Base-by-base conservation (phyloP, 352 stramenopile genomes). In the Phytophthora cactorum region DNA sequence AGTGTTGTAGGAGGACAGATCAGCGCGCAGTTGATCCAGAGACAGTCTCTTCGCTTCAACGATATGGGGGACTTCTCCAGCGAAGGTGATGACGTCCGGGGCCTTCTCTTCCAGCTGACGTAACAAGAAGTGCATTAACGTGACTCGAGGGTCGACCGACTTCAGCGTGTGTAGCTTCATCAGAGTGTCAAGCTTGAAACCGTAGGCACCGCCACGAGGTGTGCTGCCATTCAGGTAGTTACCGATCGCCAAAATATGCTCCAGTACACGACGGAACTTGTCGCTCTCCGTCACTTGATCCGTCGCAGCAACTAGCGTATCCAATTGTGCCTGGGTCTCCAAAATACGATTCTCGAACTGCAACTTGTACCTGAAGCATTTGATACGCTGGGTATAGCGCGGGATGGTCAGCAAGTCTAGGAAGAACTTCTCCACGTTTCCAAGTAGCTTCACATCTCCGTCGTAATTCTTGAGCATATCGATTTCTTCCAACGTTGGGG, bases 171-270 rank as follows among this genome's bases (percentile, higher is more conserved):
- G 83, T 34, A 98, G 73, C 71, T 98, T 98, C 34, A 72, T 88
- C 12, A 98, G 76, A 25, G 88, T 94, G 57, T 97, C 90, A 8
- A 98, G 70, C 68, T 97, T 97, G 77, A 98, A 98, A 1, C 93
- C 93, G 56, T 97, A 97, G 4, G 91, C 92, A 36, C 87, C 90
- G 59, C 93, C 92, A 39, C 91, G 88, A 10, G 87, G 79, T 4
- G 88, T 97, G 51, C 83, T 91, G 52, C 87, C 92, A 66, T 98
- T 98, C 56, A 98, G 71, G 61, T 97, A 97, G 75, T 98, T 98
- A 8, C 93, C 93, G 28, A 98, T 85, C 3, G 89, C 88, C n/a
- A 97, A 56, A 39, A 98, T 89, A 43, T 93, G 61, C 64, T 96
- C 86, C 39, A 96, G 45, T 15, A 96, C 83, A 27, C 76, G 79